Conservation (phyloP, 495 filamentous ascomycete genomes). For the Oidiodendron maius region DNA sequence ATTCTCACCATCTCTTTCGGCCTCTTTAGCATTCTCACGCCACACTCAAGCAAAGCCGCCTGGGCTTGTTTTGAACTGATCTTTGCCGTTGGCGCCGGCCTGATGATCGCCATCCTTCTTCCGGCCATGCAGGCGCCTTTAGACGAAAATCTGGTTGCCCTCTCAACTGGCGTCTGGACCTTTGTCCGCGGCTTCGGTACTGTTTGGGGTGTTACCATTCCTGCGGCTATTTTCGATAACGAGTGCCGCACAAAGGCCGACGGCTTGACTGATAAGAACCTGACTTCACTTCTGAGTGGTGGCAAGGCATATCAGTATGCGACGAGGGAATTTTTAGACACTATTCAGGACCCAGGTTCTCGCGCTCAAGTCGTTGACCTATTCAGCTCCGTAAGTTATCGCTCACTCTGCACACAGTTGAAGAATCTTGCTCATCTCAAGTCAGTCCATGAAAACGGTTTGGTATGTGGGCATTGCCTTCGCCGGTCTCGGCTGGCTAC, state of each 20-base stretch:
- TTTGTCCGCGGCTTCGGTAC: constrained; percentile 42
- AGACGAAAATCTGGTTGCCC: constrained; percentile 26
- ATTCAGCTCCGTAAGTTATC: no score
- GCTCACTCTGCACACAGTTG: no score
- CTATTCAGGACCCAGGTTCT: no score
- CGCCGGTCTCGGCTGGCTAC: no score
- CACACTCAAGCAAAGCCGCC: constrained; percentile 24
- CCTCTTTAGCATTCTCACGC: constrained; percentile 32
- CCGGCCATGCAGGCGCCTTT: constrained; percentile 8
- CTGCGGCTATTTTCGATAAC: constrained; percentile 43
- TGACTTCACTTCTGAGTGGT: not conserved
- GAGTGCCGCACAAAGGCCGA: constrained; percentile 15
- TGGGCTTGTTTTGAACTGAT: constrained; percentile 68
- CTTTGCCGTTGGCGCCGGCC: constrained; percentile 59
- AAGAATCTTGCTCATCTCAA: no score
- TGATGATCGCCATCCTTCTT: constrained; percentile 4
- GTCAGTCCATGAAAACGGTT: no score
- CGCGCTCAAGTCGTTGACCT: no score
- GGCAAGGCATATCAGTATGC: not conserved
- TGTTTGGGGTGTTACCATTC: constrained; percentile 45
- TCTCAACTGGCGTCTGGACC: constrained; percentile 35
- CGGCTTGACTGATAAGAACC: not conserved
- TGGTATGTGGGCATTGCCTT: no score
- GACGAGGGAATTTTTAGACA: no score
- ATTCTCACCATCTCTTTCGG: constrained; percentile 59